Percentiles rank a stretch among this genome's conserved stretches.
Conservation (phyloP, 176 grass and related monocot genomes). For the Alopecurus myosuroides region DNA sequence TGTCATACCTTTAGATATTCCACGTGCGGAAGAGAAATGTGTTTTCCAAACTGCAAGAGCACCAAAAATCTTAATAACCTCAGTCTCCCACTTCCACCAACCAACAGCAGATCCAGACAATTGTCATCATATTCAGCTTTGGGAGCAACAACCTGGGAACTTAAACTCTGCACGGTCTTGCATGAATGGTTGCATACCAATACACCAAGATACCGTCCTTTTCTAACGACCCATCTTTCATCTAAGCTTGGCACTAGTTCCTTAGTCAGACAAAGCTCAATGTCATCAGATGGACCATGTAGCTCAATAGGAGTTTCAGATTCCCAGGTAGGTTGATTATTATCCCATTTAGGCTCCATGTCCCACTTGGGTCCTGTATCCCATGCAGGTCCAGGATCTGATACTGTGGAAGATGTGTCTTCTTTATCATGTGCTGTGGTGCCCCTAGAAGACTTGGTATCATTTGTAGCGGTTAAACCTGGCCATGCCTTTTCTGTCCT, state of each 20-base stretch:
- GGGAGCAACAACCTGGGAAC: constrained; percentile 93
- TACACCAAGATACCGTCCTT: constrained; percentile 82
- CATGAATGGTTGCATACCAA: constrained; percentile 99
- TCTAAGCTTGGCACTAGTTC: constrained; percentile 93
- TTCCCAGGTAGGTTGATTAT: constrained; percentile 62
- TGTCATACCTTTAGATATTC: constrained; percentile 89
- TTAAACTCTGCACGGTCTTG: constrained; percentile 96
- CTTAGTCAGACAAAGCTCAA: constrained; percentile 61
- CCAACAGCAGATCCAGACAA: constrained; percentile 82
- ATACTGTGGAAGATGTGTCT: constrained; percentile 86
- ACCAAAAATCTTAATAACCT: constrained; percentile 93
- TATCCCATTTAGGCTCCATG: constrained; percentile 77
- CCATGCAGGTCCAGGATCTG: constrained; percentile 93
- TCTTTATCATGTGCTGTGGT: constrained; percentile 75
- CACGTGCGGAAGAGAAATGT: constrained; percentile 92
- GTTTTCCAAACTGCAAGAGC: constrained; percentile 87
- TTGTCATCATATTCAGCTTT: constrained; percentile 95
- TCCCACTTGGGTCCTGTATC: constrained; percentile 88
- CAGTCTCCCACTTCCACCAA: constrained; percentile 85
- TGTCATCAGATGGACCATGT: constrained; percentile 37
- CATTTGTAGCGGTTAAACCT: constrained; percentile 45
- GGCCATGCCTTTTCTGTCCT: constrained; percentile 70
- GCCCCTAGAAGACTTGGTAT: constrained; percentile 54
- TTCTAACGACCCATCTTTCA: constrained; percentile 86
- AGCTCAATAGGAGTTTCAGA: constrained; percentile 58